Base-by-base conservation (phyloP, 2,329 filamentous ascomycete species). In the Fusarium xylarioides region DNA sequence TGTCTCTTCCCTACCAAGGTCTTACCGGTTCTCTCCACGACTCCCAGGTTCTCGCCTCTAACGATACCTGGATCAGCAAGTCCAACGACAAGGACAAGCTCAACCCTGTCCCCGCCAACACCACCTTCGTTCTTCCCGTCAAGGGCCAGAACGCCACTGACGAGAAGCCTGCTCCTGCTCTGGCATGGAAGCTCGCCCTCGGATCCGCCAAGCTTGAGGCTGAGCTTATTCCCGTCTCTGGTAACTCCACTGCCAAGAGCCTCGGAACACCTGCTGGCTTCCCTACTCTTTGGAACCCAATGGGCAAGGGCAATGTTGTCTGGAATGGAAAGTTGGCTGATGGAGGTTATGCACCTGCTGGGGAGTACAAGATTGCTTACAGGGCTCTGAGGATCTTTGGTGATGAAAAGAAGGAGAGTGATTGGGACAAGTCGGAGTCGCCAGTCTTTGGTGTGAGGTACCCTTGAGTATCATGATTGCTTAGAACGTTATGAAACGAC, bases 341-440 rank as follows among this genome's bases (percentile, higher is more conserved):
- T 21, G 86, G 86, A 46, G 80, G 76, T 3, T 87, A 85, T 59
- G 87, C 83, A 2, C 84, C 86, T 5, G 80, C 83, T 8, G 88
- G 87, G 21, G 76, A 76, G 38, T 90, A 90, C 81, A 86, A 84
- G 79, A 80, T 89, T 52, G 80, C 81, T 3, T 80, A 88, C 38
- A 82, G 83, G 60, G 85, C 86, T 6, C 79, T 89, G 70, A 83
- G 83, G 63, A 83, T 89, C 68, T 88, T 86, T 71, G 87, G 88
- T 8, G 81, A 89, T 60, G 78, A 79, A 37, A 77, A 80, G n/a
- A 81, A 84, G 70, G 68, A 80, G 5, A 79, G 77, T 9, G 85
- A 89, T 53, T 90, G 86, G 79, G 87, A 89, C 38, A 75, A 80
- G 5, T 77, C 77, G 16, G 81, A 85, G 75, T 82, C 85, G 2